Evolutionary conservation across 2,329 filamentous ascomycete genomes (phyloP).

Genomic region (Leptographium flavum): DNA sequence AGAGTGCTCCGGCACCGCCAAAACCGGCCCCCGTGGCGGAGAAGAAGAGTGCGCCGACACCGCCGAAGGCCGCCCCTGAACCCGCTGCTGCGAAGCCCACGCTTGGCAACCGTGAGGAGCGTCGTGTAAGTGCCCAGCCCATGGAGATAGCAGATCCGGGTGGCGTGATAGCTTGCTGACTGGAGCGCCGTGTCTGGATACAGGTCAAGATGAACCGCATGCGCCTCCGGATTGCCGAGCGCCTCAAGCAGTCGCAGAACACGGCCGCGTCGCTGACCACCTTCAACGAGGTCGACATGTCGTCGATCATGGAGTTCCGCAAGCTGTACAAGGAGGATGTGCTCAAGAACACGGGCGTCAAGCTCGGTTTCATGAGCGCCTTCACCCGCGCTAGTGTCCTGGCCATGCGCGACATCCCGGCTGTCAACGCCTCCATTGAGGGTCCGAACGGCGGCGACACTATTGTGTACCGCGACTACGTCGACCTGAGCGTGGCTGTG

Average conservation of each 20-base stretch:
- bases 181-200: not conserved
- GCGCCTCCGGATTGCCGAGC: conserved; percentile 92
- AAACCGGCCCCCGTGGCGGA: conserved; percentile 9
- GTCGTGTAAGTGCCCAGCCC: conserved; percentile 53
- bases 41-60: conserved; percentile 7
- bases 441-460: conserved; percentile 90
- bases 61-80: conserved; percentile 22
- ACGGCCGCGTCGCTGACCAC: conserved; percentile 93
- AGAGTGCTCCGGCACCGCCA: conserved; percentile 17
- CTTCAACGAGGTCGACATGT: conserved; percentile 99
- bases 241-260: conserved; percentile 98
- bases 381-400: conserved; percentile 83
- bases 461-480: conserved; percentile 95
- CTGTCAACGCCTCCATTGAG: conserved; percentile 93
- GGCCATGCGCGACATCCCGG: conserved; percentile 89
- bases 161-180: not conserved
- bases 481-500: conserved; percentile 93
- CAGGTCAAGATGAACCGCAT: conserved; percentile 99
- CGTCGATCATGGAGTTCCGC: conserved; percentile 89
- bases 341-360: conserved; percentile 89
- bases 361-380: conserved; percentile 99
- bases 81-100: conserved; percentile 23
- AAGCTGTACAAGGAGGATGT: conserved; percentile 96
- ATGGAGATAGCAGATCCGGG: not conserved
- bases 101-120: conserved; percentile 70